Base-by-base conservation (phyloP, 2,329 filamentous ascomycete genomes). In the Phialemoniopsis sp. region DNA sequence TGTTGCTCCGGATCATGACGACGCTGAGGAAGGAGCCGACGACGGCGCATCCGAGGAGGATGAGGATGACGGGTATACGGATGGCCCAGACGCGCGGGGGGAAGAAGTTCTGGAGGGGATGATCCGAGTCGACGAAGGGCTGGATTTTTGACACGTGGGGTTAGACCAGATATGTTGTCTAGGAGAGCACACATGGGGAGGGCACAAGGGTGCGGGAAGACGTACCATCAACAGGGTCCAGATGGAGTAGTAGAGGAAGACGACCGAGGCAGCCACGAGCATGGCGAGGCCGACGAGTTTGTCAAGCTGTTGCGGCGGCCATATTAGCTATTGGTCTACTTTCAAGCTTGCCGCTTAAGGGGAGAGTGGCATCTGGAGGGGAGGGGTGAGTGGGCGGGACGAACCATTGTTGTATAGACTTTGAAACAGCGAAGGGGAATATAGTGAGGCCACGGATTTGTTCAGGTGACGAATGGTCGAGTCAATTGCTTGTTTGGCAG, bases 1-100 rank as follows among this genome's bases (percentile, higher is more conserved):
- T 78, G 75, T 96, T 96, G 76, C 91, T 97, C 63, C 88, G 82
- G 70, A 98, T 97, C 93, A 98, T 98, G 58, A 98, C 91, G 59
- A 95, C 83, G 56, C 87, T 85, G 52, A 98, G 76, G 74, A 98
- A 98, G 44, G 89, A 94, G 48, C 93, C 93, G 45, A 98, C 91
- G 44, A 98, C 89, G 43, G 93, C 89, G 44, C 85, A 90, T 48
- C 85, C 90, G 50, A 98, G 76, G 34, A 98, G 82, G 47, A 96
- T 85, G 52, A 98, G 82, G 62, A 98, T 95, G 55, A 98, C 91
- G 53, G 93, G 93, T 58, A 98, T 93, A 63, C 93, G 90, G 62
- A 98, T 95, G 45, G 93, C 93, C 93, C 93, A 98, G 62, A 95
- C 90, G 63, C 93, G 90, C 34, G 91, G 91, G 46, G 89, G 93